These are phyloP conservation scores for Mycena capillaripes DNA, from an alignment of 768 basidiomycete genomes.

Conservation along the genomic window DNA sequence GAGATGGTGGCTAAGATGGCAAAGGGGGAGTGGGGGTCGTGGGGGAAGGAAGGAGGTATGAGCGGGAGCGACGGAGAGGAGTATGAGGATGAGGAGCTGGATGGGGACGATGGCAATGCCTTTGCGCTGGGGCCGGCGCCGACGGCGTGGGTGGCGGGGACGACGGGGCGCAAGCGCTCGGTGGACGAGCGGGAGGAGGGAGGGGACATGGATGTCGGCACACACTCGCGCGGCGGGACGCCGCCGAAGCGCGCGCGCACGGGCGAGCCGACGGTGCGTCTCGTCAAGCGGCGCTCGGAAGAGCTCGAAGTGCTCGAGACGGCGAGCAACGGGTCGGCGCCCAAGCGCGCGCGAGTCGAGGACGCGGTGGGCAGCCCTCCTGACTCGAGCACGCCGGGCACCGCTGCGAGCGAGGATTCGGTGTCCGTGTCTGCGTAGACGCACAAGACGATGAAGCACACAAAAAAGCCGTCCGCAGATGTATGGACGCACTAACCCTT, in stretches of 20 bases:
- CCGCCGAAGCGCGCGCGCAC: neutral
- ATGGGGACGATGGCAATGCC: neutral
- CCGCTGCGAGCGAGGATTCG: conserved; percentile 3
- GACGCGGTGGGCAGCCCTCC: neutral
- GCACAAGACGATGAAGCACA: too few species aligned
- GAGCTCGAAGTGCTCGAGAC: neutral
- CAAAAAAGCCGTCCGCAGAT: too few species aligned
- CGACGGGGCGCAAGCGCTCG: conserved; percentile 39
- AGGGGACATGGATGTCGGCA: neutral
- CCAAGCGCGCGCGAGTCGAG: conserved; percentile 5
- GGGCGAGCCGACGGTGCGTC: neutral
- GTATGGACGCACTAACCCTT: too few species aligned
- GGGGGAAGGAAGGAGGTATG: conserved; percentile 2
- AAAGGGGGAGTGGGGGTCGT: conserved; percentile 11
- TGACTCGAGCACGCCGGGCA: neutral
- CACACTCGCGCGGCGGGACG: neutral
- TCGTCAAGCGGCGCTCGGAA: neutral
- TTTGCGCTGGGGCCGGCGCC: conserved; percentile 5
- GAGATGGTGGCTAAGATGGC: conserved; percentile 30
- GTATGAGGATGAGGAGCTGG: neutral
- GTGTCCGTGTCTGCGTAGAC: neutral
- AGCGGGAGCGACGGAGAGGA: neutral
- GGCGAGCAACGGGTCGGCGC: neutral
- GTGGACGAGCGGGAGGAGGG: conserved; percentile 50
- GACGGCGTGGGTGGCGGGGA: neutral